A percentile compares a stretch with the other conserved stretches of the same genome.
Conservation (phyloP, 371 early-diverging fungal genomes). For the Phascolomyces articulosus region DNA sequence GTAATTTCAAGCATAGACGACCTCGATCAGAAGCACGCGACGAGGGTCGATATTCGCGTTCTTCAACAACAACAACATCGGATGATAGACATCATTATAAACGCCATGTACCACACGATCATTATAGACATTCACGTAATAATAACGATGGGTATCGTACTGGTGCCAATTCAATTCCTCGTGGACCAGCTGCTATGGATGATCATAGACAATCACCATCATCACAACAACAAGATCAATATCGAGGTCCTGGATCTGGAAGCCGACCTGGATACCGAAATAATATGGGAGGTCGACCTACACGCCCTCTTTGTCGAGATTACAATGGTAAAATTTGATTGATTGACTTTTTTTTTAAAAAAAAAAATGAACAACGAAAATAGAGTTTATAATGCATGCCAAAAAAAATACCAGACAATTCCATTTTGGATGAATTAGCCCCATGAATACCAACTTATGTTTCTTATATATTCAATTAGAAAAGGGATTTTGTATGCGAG, state of each 20-base stretch:
- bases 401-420: background rate
- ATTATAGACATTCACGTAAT: slow-evolving; percentile 12
- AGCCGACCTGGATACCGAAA: slow-evolving; percentile 41
- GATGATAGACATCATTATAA: slow-evolving; percentile 23
- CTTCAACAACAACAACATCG: too few species aligned
- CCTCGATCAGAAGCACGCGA: slow-evolving; percentile 50
- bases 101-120: slow-evolving; percentile 26
- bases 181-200: slow-evolving; percentile 30
- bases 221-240: background rate
- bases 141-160: slow-evolving; percentile 21
- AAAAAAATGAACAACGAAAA: background rate
- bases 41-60: slow-evolving; percentile 20
- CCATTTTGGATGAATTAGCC: too few species aligned
- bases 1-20: slow-evolving; percentile 77
- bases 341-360: too few species aligned
- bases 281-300: slow-evolving; percentile 23
- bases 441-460: background rate
- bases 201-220: slow-evolving; percentile 7
- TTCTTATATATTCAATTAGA: slow-evolving; percentile 25
- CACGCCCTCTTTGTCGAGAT: slow-evolving; percentile 66
- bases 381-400: background rate
- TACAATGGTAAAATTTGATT: slow-evolving; percentile 83
- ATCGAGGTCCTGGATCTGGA: slow-evolving; percentile 10
- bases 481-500: slow-evolving; percentile 82
- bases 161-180: slow-evolving; percentile 17